phyloP scores from a whole-genome alignment of 768 basidiomycete species.

The Amanita inopinata region DNA sequence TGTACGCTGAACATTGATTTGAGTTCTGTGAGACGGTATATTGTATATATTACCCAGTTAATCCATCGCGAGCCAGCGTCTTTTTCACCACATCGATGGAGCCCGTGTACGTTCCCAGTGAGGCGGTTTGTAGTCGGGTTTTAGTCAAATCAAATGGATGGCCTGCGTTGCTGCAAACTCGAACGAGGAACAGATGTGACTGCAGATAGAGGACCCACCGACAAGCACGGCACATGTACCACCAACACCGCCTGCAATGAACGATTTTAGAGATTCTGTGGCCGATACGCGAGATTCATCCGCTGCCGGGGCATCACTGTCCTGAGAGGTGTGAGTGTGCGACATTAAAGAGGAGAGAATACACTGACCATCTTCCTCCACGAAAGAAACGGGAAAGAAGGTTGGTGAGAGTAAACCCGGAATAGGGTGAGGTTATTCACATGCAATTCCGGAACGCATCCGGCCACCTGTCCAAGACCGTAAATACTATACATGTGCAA shows the following conservation, averaged over 20 bases:
- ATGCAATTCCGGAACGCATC: too few relatives aligned
- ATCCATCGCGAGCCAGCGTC: conserved; percentile 83
- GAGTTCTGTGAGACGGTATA: neutral
- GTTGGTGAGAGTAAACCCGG: neutral
- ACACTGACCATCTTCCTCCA: neutral
- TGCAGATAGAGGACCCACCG: conserved; percentile 40
- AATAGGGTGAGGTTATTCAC: neutral
- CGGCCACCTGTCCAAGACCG: too few relatives aligned
- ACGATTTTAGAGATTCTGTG: conserved; percentile 60
- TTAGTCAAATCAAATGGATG: conserved; percentile 98
- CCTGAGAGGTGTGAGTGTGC: conserved; percentile 9
- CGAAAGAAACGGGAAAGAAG: neutral
- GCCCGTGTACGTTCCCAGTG: conserved; percentile 81
- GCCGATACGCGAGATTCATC: conserved; percentile 32
- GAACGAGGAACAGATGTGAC: neutral
- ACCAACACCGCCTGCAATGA: conserved; percentile 90
- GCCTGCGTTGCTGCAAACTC: conserved; percentile 34
- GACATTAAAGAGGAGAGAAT: neutral
- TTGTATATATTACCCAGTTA: conserved; percentile 56
- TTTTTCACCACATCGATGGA: conserved; percentile 91
- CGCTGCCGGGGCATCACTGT: conserved; percentile 25
- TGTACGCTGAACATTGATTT: neutral
- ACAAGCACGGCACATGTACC: conserved; percentile 83
- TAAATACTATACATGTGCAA: conserved; percentile 6
- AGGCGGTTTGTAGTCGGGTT: conserved; percentile 90